A percentile compares a stretch with the other conserved stretches of the same genome.
These are phyloP conservation scores for Skeletonema menzelii DNA, from an alignment of 108 stramenopile species.

Conservation along the genomic window DNA sequence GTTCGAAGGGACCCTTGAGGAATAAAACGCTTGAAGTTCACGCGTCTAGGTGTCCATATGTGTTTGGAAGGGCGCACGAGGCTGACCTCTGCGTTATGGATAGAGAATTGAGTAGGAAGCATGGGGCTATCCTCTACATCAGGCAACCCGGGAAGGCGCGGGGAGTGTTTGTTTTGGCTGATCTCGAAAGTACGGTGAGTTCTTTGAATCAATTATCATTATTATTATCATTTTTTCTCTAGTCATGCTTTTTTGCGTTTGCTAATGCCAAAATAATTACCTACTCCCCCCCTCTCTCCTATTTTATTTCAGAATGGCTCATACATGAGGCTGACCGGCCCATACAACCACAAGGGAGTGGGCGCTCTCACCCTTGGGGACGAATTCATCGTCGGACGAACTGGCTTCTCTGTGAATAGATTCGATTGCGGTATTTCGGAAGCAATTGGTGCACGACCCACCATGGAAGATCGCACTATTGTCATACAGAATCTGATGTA, in stretches of 20 bases:
- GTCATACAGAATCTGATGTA: constrained; percentile 86
- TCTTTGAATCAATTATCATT: constrained; percentile 2
- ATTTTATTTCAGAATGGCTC: constrained; percentile 75
- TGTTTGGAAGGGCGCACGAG: constrained; percentile 90
- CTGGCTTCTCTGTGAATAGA: constrained; percentile 96
- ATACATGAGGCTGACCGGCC: constrained; percentile 88
- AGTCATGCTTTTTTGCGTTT: neutral
- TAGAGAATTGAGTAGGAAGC: constrained; percentile 83
- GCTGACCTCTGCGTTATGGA: constrained; percentile 92
- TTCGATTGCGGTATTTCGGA: constrained; percentile 97
- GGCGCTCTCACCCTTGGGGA: constrained; percentile 85
- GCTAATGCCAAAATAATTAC: neutral
- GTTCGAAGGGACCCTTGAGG: constrained; percentile 88
- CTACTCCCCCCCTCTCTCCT: neutral
- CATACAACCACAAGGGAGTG: constrained; percentile 80
- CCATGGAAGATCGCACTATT: constrained; percentile 94
- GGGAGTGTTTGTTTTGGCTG: constrained; percentile 77
- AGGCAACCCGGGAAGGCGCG: constrained; percentile 47
- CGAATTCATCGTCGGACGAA: constrained; percentile 96
- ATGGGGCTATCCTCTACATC: constrained; percentile 81
- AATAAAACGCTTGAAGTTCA: constrained; percentile 84
- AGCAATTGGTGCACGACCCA: constrained; percentile 89
- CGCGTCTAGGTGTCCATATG: constrained; percentile 76
- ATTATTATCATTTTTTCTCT: neutral
- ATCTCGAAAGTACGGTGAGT: constrained; percentile 92